Base-by-base conservation (phyloP, 2,329 filamentous ascomycete genomes). In the Cercospora sojina region DNA sequence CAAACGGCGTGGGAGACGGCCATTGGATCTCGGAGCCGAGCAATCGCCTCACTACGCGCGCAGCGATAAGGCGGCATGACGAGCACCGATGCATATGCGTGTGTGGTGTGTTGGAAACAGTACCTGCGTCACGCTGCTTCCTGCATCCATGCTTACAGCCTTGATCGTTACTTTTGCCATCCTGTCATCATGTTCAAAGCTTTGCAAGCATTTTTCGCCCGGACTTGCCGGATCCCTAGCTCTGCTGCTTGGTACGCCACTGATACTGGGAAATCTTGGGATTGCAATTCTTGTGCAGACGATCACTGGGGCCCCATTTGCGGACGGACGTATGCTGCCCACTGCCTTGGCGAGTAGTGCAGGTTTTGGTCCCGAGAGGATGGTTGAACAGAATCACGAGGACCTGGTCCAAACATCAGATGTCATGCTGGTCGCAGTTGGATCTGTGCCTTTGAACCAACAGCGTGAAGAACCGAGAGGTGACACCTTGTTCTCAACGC, bases 171-270 rank as follows among this genome's bases (percentile, higher is more conserved):
- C 27, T 29, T 32, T 23, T 62, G 43, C 31, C 16, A 38, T 43
- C 18, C 27, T 53, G 59, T 53, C 59, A 62, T 43, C 59, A 62
- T 38, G 59, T 27, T 62, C 43, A 53, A 62, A 62, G 59, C 59
- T 25, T 53, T 53, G 59, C 43, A 62, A 62, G 59, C 29, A 41
- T 59, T 23, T 47, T 49, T 27, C 13, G 38, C 58, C 58, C 58
- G 58, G 38, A 49, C 29, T 25, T 41, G 58, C 58, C 58, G 38
- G 38, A 64, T 64, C 27, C 58, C 20, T 49, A 27, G 58, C 58
- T 47, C 29, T 16, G 35, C 23, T 29, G 32, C 56, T 59, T 18
- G 20, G 18, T 43, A n/a, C 57, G 57, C 25, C 25, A 20, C n/a
- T 5, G 23, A 32, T 13, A 25, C 62, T 25, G 55, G 23, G 6